A percentile compares a stretch with the other conserved stretches of the same genome.
These are phyloP conservation scores for Hordeum vulgare DNA, from an alignment of 176 grass and related monocot genomes.

Conservation along the genomic window MorexV3_pseudomolecules_assembly NC_058523.1:429511711-429512210, in stretches of 20 bases:
- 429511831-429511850: no score
- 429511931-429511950: not conserved
- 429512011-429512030: constrained; percentile 40
- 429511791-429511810: no score
- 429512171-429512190: constrained; percentile 4
- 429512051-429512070: constrained; percentile 46
- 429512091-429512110: constrained; percentile 34
- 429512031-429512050: constrained; percentile 25
- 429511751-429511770: no score
- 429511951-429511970: constrained; percentile 11
- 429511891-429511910: no score
- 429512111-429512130: constrained; percentile 36
- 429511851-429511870: no score
- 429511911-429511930: not conserved
- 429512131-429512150: constrained; percentile 7
- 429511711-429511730: no score
- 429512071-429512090: constrained; percentile 68
- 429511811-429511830: no score
- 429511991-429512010: constrained; percentile 30
- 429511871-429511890: no score
- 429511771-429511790: no score
- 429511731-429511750: no score
- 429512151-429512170: constrained; percentile 10
- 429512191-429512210: constrained; percentile 77
- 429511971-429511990: constrained; percentile 50